Base-by-base conservation (phyloP, 768 basidiomycete genomes). In the Boletellus sp. region DNA sequence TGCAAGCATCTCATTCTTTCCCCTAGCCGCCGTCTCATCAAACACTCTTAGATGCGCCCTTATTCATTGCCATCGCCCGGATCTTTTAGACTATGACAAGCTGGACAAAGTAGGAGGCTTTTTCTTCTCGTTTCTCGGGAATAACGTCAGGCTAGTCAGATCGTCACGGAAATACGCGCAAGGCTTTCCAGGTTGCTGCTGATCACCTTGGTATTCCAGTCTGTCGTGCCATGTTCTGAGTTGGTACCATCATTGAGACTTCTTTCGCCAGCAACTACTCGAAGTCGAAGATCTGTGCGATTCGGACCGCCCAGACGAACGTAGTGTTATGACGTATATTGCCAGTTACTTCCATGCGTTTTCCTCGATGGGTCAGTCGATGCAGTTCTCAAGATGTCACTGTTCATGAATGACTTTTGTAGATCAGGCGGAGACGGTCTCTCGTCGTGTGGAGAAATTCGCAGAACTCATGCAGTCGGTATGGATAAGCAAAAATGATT, bases 281-380 rank as follows among this genome's bases (percentile, higher is more conserved):
- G 96, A 99, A 76, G 95, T 98, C 0, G 87, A 92, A 47, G 96
- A 99, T 74, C 69, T 99, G 26, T 94, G 92, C 57, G 92, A 94
- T 62, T 81, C 84, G 0, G 74, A 74, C n/a, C 80, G 78, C 41
- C 95, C 95, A 0, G 96, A 99, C 66, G 96, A 99, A 70, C 84
- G 93, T 33, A 92, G 89, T 68, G 90, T 97, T 11, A 97, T 97
- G 92, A 97, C 94, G 5, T 98, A 97, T 58, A 87, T 99, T 40
- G 96, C 96, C 31, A 90, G 90, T 59, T 98, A 79, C 71, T 99
- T 99, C 77, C 96, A 98, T 64, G 94, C 95, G 0, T 99, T 99
- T 67, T 95, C 94, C 0, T 85, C 90, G 0, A 94, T 96, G 87
- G 92, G 94, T 94, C 56, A 44, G 80, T 69, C 12, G 24, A 32